These are phyloP conservation scores for Papilionanthe hybrid DNA, from an alignment of 116 monocot species.

Conservation along the genomic window DNA sequence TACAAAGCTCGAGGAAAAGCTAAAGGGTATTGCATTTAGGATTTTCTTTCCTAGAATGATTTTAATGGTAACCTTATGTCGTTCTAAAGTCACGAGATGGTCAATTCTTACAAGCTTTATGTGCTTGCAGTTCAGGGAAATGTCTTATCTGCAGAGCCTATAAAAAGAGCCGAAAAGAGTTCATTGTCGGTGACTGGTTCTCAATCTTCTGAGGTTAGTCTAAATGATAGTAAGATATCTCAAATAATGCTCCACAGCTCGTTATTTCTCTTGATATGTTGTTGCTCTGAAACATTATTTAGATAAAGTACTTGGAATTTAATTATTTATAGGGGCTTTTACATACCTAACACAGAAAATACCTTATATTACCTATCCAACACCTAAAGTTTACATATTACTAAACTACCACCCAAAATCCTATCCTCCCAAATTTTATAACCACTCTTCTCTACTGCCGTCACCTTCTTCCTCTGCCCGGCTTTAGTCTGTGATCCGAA, in stretches of 20 bases:
- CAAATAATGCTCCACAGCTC: background rate
- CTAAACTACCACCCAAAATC: no score
- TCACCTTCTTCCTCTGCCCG: no score
- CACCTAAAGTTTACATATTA: no score
- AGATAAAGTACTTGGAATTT: background rate
- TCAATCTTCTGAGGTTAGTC: constrained; percentile 27
- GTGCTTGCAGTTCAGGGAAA: constrained; percentile 34
- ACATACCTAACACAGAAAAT: no score
- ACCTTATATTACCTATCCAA: no score
- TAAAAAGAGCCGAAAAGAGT: constrained; percentile 23
- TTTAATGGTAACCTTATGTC: background rate
- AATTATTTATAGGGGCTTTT: background rate
- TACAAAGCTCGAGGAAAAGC: background rate
- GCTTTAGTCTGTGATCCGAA: no score
- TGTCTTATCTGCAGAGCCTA: constrained; percentile 18
- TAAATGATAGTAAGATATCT: background rate
- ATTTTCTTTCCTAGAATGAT: background rate
- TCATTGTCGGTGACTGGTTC: constrained; percentile 17
- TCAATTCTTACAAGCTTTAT: background rate
- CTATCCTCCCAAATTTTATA: no score
- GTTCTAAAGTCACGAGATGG: background rate
- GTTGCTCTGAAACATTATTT: background rate
- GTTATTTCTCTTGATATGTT: background rate
- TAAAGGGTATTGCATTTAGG: background rate
- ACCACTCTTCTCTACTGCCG: no score